These are phyloP conservation scores for Acacia concinna DNA, from an alignment of 331 rosid species.

Conservation along the genomic window DNA sequence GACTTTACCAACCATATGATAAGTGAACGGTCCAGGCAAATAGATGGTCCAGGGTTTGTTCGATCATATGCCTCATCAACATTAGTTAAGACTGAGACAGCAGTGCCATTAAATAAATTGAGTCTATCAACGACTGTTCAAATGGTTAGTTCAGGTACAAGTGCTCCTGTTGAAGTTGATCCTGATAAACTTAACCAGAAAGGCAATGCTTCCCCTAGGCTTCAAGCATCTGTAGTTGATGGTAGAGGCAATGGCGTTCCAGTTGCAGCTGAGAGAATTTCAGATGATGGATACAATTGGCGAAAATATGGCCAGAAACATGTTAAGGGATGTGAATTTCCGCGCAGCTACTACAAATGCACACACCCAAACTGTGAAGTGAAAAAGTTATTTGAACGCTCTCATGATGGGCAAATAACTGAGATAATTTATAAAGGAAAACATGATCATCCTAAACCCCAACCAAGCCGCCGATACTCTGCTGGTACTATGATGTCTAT, in stretches of 20 bases:
- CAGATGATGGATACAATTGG: slow-evolving; percentile 97
- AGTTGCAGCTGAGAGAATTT: slow-evolving; percentile 51
- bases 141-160: slow-evolving; percentile 49
- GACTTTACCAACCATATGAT: slow-evolving; percentile 52
- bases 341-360: slow-evolving; percentile 97
- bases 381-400: slow-evolving; percentile 89
- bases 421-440: slow-evolving; percentile 94
- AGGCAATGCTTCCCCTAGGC: slow-evolving; percentile 47
- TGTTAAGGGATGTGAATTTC: slow-evolving; percentile 97
- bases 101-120: slow-evolving; percentile 59
- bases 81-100: slow-evolving; percentile 63
- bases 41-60: slow-evolving; percentile 53
- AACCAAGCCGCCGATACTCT: slow-evolving; percentile 75
- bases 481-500: slow-evolving; percentile 54
- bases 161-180: slow-evolving; percentile 57
- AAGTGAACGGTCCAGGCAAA: slow-evolving; percentile 55
- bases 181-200: slow-evolving; percentile 58
- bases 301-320: slow-evolving; percentile 91
- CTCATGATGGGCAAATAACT: slow-evolving; percentile 88
- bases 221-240: slow-evolving; percentile 59
- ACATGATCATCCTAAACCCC: slow-evolving; percentile 98
- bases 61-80: slow-evolving; percentile 52
- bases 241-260: slow-evolving; percentile 57
- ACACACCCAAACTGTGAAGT: slow-evolving; percentile 98
- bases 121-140: slow-evolving; percentile 57